Percentiles rank a stretch among this genome's conserved stretches.
Evolutionary conservation across 1,284 basidiomycete species (phyloP).

Genomic region (Marasmius sp.): DNA sequence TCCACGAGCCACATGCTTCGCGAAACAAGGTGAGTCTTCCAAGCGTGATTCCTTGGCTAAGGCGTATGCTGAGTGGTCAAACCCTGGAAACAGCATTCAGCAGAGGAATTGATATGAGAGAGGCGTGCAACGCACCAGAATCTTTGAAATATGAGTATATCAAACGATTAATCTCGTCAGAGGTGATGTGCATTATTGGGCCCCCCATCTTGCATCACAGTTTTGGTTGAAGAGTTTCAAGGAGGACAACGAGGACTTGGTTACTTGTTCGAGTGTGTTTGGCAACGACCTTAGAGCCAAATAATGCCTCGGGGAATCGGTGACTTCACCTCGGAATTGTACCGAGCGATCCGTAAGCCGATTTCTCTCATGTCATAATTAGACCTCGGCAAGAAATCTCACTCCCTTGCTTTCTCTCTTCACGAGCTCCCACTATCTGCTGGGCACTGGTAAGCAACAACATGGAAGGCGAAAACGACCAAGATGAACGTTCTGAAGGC

Average conservation of each 20-base stretch:
- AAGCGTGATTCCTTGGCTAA: constrained; percentile 57
- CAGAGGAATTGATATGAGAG: background rate
- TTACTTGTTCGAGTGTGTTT: background rate
- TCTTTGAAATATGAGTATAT: constrained; percentile 82
- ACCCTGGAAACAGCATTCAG: constrained; percentile 72
- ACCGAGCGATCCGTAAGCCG: background rate
- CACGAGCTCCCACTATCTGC: background rate
- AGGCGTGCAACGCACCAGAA: constrained; percentile 50
- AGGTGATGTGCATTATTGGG: constrained; percentile 55
- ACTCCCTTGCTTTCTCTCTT: background rate
- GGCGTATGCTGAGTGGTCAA: constrained; percentile 67
- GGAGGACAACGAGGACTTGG: background rate
- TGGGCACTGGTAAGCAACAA: background rate
- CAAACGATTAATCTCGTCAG: constrained; percentile 83
- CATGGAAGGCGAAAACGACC: background rate
- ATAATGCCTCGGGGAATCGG: background rate
- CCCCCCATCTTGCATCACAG: background rate
- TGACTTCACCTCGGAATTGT: background rate
- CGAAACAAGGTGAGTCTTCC: constrained; percentile 61
- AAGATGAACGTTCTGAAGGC: background rate
- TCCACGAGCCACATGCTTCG: constrained; percentile 76
- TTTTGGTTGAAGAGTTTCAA: constrained; percentile 1
- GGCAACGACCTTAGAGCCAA: background rate
- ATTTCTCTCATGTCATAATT: background rate
- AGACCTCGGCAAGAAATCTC: background rate